phyloP scores from a whole-genome alignment of 148 eudicot genomes.

The Spergularia marina region DNA sequence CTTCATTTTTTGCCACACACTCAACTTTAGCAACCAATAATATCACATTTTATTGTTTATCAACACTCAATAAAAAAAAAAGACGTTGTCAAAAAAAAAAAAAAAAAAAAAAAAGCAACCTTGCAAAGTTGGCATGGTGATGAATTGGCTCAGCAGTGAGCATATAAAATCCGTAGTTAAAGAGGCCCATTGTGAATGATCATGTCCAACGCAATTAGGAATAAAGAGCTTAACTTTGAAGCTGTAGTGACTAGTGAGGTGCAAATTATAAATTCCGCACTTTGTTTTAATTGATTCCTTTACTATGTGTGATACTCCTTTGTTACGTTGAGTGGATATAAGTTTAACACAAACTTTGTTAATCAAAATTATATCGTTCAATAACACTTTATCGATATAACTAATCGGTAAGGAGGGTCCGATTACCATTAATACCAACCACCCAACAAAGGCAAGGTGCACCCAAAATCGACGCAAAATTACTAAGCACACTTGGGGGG shows the following conservation, averaged over 20 bases:
- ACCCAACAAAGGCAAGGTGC: not conserved
- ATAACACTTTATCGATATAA: too few relatives aligned
- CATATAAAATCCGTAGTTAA: not conserved
- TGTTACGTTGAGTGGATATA: too few relatives aligned
- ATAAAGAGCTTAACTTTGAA: slow-evolving; percentile 19
- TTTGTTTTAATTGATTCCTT: not conserved
- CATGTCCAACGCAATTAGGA: slow-evolving; percentile 19
- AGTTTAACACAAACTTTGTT: too few relatives aligned
- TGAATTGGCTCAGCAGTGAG: not conserved
- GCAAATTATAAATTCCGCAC: not conserved
- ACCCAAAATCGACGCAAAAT: slow-evolving; percentile 30
- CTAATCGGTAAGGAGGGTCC: slow-evolving; percentile 1
- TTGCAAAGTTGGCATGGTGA: not conserved
- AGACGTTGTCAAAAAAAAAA: too few relatives aligned
- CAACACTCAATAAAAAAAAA: too few relatives aligned
- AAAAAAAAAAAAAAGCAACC: too few relatives aligned
- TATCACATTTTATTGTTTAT: not conserved
- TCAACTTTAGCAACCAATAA: too few relatives aligned
- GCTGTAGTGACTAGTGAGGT: not conserved
- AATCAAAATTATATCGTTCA: too few relatives aligned
- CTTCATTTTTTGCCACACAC: too few relatives aligned
- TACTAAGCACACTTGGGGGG: slow-evolving; percentile 8
- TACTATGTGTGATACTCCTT: not conserved
- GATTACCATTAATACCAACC: not conserved
- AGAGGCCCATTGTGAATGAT: not conserved